Evolutionary conservation across 108 stramenopile genomes (phyloP).

Genomic region (Nannochloropsis salina): DNA sequence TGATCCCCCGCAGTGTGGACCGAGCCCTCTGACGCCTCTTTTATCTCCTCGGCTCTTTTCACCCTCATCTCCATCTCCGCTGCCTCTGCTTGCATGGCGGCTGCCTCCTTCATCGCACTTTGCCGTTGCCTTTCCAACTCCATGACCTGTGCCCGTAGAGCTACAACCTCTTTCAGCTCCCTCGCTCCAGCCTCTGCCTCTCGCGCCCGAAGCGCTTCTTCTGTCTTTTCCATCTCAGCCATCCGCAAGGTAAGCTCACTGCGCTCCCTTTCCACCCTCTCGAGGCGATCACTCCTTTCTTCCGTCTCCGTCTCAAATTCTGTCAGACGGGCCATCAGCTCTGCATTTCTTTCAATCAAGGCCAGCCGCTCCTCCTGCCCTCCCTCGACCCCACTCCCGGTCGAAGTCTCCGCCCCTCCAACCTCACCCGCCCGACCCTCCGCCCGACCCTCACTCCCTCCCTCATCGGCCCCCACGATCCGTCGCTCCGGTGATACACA

Average conservation of each 20-base stretch:
- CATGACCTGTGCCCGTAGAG: neutral
- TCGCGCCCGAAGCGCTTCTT: neutral
- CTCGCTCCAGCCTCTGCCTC: neutral
- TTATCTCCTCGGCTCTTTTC: neutral
- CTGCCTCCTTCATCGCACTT: neutral
- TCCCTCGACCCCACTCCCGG: neutral
- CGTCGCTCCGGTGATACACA: no score
- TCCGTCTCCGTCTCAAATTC: neutral
- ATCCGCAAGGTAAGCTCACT: neutral
- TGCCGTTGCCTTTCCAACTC: neutral
- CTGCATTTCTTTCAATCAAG: neutral
- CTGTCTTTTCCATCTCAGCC: constrained; percentile 1
- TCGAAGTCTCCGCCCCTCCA: no score
- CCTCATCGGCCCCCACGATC: no score
- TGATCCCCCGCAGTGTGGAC: neutral
- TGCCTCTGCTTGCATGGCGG: neutral
- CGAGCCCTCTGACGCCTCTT: neutral
- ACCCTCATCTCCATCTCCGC: neutral
- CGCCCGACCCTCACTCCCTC: no score
- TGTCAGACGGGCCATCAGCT: neutral
- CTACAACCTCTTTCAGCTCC: neutral
- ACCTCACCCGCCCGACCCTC: no score
- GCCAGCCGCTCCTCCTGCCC: neutral
- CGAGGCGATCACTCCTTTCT: neutral
- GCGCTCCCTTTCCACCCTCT: neutral